Evolutionary conservation across 345 rosid species (phyloP).

Genomic region (Eucalyptus globulus): DNA sequence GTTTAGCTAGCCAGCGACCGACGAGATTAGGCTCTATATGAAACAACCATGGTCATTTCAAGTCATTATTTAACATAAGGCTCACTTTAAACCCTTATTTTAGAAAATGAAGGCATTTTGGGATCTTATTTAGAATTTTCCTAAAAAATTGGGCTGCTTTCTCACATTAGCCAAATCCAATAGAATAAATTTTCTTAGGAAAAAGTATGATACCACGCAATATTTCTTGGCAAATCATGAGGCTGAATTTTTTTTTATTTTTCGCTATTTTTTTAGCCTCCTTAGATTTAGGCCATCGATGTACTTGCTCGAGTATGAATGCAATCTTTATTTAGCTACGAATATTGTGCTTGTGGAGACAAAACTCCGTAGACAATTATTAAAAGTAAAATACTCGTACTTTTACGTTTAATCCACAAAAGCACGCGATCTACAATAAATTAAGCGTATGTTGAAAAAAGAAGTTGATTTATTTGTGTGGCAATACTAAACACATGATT

Average conservation of each 20-base stretch:
- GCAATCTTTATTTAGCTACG: not conserved
- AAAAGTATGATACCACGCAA: not conserved
- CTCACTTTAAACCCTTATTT: accelerated
- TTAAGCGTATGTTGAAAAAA: not conserved
- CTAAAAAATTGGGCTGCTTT: too few relatives aligned
- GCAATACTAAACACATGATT: not conserved
- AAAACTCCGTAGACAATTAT: not conserved
- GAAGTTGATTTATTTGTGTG: not conserved
- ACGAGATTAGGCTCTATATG: accelerated
- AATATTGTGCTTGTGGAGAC: not conserved
- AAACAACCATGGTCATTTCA: too few relatives aligned
- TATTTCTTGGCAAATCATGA: too few relatives aligned
- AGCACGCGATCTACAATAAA: not conserved
- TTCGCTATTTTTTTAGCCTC: not conserved
- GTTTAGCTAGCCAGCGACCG: accelerated
- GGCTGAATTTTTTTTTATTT: not conserved
- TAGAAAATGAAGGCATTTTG: accelerated
- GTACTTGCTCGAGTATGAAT: not conserved
- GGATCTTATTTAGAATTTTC: accelerated
- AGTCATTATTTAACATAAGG: accelerated
- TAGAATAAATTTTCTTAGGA: not conserved
- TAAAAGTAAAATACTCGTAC: not conserved
- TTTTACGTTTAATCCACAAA: not conserved
- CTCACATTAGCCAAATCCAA: not conserved
- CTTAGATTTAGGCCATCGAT: not conserved